phyloP scores from a whole-genome alignment of 2,329 filamentous ascomycete species.

The Furcasterigmium furcatum region DNA sequence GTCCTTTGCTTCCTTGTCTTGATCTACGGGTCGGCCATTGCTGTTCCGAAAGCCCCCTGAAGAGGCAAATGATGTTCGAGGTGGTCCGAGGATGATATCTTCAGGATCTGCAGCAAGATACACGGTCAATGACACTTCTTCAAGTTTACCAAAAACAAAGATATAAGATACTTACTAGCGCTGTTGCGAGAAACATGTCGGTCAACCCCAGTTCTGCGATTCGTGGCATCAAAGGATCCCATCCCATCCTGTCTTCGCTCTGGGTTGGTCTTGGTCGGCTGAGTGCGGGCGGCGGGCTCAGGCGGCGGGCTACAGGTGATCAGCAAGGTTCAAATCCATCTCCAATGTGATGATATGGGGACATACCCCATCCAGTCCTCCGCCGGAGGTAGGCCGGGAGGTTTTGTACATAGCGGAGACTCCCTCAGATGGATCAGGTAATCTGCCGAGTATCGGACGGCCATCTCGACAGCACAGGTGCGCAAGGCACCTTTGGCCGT shows the following conservation, averaged over 20 bases:
- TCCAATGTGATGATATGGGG: background rate
- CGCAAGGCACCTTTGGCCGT: slow-evolving; percentile 31
- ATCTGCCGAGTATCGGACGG: slow-evolving; percentile 70
- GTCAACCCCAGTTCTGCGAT: slow-evolving; percentile 48
- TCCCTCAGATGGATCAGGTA: slow-evolving; percentile 72
- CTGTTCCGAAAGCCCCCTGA: slow-evolving; percentile 54
- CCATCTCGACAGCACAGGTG: slow-evolving; percentile 36
- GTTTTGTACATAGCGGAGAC: slow-evolving; percentile 82
- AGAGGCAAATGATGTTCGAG: slow-evolving; percentile 79
- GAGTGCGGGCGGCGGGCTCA: slow-evolving; percentile 39
- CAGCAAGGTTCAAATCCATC: slow-evolving; percentile 4
- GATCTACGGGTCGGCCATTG: slow-evolving; percentile 43
- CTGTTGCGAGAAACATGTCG: slow-evolving; percentile 54
- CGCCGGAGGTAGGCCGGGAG: slow-evolving; percentile 72
- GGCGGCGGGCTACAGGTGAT: slow-evolving; percentile 34
- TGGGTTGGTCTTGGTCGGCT: slow-evolving; percentile 36
- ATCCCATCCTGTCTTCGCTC: slow-evolving; percentile 44
- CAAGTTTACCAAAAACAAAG: background rate
- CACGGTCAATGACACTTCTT: background rate
- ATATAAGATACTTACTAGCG: slow-evolving; percentile 43
- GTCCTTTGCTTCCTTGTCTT: slow-evolving; percentile 51
- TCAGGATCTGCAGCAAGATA: slow-evolving; percentile 56
- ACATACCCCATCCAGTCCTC: slow-evolving; percentile 97
- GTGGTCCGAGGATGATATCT: slow-evolving; percentile 82
- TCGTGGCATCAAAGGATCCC: slow-evolving; percentile 42